phyloP scores from a whole-genome alignment of 2,329 filamentous ascomycete species.

The Aspergillus phoenicis region DNA sequence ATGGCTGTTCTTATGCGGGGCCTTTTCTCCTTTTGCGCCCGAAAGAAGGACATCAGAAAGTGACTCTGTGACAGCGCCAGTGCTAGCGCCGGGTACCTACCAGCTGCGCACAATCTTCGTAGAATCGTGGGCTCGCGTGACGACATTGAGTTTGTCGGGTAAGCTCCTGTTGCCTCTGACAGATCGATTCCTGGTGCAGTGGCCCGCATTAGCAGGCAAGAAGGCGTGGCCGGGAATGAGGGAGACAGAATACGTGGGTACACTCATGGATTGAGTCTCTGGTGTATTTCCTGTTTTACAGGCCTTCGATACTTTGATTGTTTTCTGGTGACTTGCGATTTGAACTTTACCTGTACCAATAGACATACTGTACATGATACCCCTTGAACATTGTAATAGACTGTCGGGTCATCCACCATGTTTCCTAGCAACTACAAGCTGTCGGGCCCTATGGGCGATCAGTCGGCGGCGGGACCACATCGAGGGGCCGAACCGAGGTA shows the following conservation, averaged over 20 bases:
- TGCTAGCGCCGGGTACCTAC: conserved; percentile 41
- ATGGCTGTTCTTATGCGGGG: conserved; percentile 37
- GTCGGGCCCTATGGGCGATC: not conserved
- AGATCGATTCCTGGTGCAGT: conserved; percentile 82
- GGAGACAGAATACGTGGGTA: conserved; percentile 43
- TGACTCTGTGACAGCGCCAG: too few species aligned
- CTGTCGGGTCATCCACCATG: not conserved
- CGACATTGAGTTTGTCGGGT: conserved; percentile 80
- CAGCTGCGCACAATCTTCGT: conserved; percentile 79
- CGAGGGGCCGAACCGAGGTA: conserved; percentile 5
- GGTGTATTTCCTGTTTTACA: too few species aligned
- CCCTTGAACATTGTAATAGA: not conserved
- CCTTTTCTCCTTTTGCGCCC: conserved; percentile 16
- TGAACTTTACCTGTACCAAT: not conserved
- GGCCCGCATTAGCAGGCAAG: conserved; percentile 62
- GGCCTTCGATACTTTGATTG: not conserved
- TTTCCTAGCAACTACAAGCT: too few species aligned
- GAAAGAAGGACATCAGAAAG: not conserved
- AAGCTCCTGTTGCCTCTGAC: conserved; percentile 71
- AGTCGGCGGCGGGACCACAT: conserved; percentile 1
- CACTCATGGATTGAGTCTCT: conserved; percentile 37
- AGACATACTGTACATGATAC: not conserved
- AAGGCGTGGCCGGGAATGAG: conserved; percentile 43
- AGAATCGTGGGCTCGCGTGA: conserved; percentile 89
- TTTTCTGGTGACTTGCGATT: not conserved